These are phyloP conservation scores for Linderniella brevidens DNA, from an alignment of 257 asterid species.

Conservation along the genomic window DNA sequence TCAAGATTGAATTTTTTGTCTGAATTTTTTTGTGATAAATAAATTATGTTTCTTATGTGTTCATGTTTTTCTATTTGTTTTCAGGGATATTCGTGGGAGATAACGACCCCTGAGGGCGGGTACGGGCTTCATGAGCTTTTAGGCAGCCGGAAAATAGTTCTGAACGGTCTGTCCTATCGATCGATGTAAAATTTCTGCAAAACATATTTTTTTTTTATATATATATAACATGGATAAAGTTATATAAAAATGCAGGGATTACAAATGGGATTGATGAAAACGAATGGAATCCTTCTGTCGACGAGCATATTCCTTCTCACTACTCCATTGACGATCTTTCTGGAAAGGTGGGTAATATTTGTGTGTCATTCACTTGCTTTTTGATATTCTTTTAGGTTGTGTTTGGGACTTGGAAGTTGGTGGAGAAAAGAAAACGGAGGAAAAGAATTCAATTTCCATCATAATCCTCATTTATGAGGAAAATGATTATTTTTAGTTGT, in stretches of 20 bases:
- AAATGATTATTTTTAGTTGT: too few species aligned
- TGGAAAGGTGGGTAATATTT: slow-evolving; percentile 52
- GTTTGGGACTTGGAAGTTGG: too few species aligned
- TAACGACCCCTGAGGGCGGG: slow-evolving; percentile 95
- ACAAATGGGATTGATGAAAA: slow-evolving; percentile 70
- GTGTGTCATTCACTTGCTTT: background rate
- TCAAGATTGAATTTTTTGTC: background rate
- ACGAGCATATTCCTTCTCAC: slow-evolving; percentile 36
- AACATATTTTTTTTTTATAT: background rate
- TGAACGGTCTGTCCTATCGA: slow-evolving; percentile 38
- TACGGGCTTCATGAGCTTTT: slow-evolving; percentile 66
- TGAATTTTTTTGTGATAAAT: background rate
- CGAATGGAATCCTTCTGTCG: slow-evolving; percentile 82
- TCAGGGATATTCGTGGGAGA: slow-evolving; percentile 95
- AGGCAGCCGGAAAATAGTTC: slow-evolving; percentile 46
- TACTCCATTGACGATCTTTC: slow-evolving; percentile 67
- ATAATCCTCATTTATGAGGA: too few species aligned
- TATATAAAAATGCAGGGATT: slow-evolving; percentile 41
- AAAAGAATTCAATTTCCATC: too few species aligned
- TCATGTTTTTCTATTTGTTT: slow-evolving; percentile 8
- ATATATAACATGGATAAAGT: background rate
- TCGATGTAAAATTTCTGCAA: slow-evolving; percentile 2
- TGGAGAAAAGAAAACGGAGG: too few species aligned
- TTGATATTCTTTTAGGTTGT: slow-evolving; percentile 3
- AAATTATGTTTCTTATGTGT: background rate